Base-by-base conservation (phyloP, 108 stramenopile genomes). In the Fragilariopsis cylindrus region DNA sequence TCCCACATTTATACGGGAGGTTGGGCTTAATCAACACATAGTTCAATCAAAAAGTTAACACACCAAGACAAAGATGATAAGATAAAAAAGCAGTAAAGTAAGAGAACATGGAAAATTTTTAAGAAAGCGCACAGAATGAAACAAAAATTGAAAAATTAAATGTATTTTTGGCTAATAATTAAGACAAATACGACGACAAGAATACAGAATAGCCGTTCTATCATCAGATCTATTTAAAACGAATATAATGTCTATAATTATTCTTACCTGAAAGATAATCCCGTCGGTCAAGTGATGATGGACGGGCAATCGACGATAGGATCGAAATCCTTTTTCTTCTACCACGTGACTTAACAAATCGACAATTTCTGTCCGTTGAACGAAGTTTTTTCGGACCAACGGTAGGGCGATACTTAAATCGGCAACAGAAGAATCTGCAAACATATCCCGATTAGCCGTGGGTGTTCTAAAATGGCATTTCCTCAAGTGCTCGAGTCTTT, bases 241-340 rank as follows among this genome's bases (percentile, higher is more conserved):
- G 30, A 30, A 30, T 30, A 30, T 30, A 30, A 30, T 30, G 30
- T 30, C 30, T 30, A 30, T 30, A 0, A 30, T 30, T 30, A 30
- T 30, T 30, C 30, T 7, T 9, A 56, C 55, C 58, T 60, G 84
- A 62, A 82, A 86, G 56, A 95, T 94, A 48, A 97, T 92, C 12
- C 98, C 98, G 87, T 98, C 98, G 21, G 97, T 97, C 73, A 92
- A 76, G 75, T 98, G 98, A 80, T 97, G 81, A 77, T 93, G 92
- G 1, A 84, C 74, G 12, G 90, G 84, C 41, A 88, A 87, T 57
- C 85, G 82, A 11, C 82, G 76, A 70, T 91, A 97, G 21, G 84
- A 84, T 7, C 96, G 79, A 71, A 87, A 77, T 5, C 93, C 93
- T 71, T 88, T 78, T 78, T 97, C 92, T 70, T 94, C 94, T 40